phyloP scores from a whole-genome alignment of 2,329 filamentous ascomycete species.

The Botrytis deweyae region DNA sequence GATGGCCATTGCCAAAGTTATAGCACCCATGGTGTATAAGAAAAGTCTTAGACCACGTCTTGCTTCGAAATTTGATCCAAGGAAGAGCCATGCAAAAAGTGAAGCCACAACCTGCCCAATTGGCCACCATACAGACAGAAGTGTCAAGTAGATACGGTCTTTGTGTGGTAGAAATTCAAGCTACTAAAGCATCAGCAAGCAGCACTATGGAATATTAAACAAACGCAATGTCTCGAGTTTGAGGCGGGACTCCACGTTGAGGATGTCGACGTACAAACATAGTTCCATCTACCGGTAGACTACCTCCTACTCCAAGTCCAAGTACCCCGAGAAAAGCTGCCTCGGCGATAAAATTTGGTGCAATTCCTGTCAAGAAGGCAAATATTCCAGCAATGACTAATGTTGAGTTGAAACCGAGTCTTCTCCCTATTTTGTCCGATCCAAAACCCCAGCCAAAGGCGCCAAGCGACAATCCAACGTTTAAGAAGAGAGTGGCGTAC shows the following conservation, averaged over 20 bases:
- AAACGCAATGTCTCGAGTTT: background rate
- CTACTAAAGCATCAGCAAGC: background rate
- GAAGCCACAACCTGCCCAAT: constrained; percentile 74
- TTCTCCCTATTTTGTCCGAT: constrained; percentile 74
- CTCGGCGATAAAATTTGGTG: constrained; percentile 63
- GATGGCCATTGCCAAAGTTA: constrained; percentile 76
- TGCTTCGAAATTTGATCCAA: constrained; percentile 52
- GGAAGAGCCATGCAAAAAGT: constrained; percentile 72
- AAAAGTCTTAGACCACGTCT: constrained; percentile 77
- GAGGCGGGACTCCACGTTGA: background rate
- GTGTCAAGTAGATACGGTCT: constrained; percentile 70
- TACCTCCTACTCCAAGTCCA: constrained; percentile 68
- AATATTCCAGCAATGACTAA: constrained; percentile 73
- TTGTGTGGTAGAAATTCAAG: constrained; percentile 79
- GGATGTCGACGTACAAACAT: constrained; percentile 12
- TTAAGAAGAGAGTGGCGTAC: constrained; percentile 77
- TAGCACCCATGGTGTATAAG: constrained; percentile 66
- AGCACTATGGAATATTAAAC: background rate
- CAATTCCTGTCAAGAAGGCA: constrained; percentile 67
- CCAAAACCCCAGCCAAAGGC: constrained; percentile 80
- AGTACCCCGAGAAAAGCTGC: constrained; percentile 61
- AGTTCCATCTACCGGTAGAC: constrained; percentile 18
- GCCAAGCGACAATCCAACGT: constrained; percentile 73
- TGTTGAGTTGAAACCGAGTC: constrained; percentile 78
- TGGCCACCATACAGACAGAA: constrained; percentile 87